Evolutionary conservation across 225 moss, liverwort and hornwort genomes (phyloP), one percentile per base, ranked within the genome.

Genomic region (Bryoerythrophyllum caledonicum): DNA sequence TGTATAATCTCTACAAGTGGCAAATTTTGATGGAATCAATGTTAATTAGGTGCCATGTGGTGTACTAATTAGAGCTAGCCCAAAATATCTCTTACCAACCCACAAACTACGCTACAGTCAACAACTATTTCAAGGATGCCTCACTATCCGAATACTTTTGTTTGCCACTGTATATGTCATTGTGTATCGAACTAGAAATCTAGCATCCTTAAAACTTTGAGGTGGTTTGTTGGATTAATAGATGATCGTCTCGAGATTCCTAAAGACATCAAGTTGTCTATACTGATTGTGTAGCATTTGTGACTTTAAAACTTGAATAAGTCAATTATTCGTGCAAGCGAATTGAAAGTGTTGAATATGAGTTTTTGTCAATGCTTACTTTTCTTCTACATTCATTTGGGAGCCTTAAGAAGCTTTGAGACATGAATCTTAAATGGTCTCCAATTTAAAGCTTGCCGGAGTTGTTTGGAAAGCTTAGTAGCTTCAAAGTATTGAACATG

Each of bases 341-440:
- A 51, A 10, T 51, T 67, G 54, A 20, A 55, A 55, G 25, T 57
- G 25, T 12, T 57, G 3, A 26, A 57, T 14, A 13, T 57, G 25
- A 1, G 4, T 1, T 8, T 0, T 3, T 55, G 54, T 55, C 0
- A 0, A 23, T 2, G 9, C 54, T 55, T 8, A n/a, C 23, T 23
- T 23, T 23, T 23, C 54, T 21, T 1, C 54, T 23, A 55, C 54
- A 23, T 23, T 55, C 54, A 23, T 10, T 55, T 55, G 54, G 23
- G 0, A 4, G 11, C 8, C 57, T 25, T 1, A 57, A 3, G 10
- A 57, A 57, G 4, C 57, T 57, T 24, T 4, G 0, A 1, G 3
- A 25, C 12, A 24, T 57, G 0, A 5, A 25, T 5, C 25, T 25
- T 12, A 0, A 0, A 10, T 0, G 1, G 9, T 13, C 1, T 25